Evolutionary conservation across 2,329 filamentous ascomycete species (phyloP).

Genomic region (Graphilbum sp.): DNA sequence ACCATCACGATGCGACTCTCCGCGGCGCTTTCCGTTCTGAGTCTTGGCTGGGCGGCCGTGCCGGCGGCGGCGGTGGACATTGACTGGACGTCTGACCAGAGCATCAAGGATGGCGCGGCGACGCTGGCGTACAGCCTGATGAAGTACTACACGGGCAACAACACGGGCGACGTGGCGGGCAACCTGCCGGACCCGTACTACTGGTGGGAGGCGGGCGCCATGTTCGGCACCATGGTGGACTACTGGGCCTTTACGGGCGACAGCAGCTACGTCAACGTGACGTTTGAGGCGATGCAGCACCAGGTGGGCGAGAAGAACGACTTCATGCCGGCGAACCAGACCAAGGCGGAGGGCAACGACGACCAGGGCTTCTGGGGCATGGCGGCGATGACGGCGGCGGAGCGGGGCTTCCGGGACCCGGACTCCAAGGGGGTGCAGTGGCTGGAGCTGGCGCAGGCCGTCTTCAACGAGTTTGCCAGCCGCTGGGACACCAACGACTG

Average conservation of each 20-base stretch:
- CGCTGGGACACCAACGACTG: conserved; percentile 44
- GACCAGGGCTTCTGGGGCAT: conserved; percentile 54
- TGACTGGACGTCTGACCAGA: background rate
- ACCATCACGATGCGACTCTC: too few relatives aligned
- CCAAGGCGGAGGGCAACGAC: conserved; percentile 31
- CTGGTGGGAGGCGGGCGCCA: conserved; percentile 56
- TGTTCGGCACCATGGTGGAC: conserved; percentile 56
- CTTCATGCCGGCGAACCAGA: conserved; percentile 16
- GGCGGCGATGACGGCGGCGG: conserved; percentile 34
- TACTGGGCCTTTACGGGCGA: conserved; percentile 43
- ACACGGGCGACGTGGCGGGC: conserved; percentile 31
- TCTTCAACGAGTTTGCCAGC: conserved; percentile 40
- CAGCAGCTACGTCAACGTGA: conserved; percentile 56
- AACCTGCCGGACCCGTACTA: conserved; percentile 16
- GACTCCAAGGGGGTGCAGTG: conserved; percentile 30
- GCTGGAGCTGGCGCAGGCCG: conserved; percentile 38
- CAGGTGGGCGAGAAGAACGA: conserved; percentile 14
- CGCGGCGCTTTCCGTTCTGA: too few relatives aligned
- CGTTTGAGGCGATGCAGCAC: conserved; percentile 27
- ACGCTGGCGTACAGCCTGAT: conserved; percentile 32
- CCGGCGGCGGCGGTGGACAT: background rate
- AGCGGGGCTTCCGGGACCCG: conserved; percentile 38
- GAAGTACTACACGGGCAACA: conserved; percentile 27
- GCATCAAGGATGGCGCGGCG: conserved; percentile 27
- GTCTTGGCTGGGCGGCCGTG: too few relatives aligned